phyloP scores from a whole-genome alignment of 148 eudicot species.

The Camellia lanceoleosa region DNA sequence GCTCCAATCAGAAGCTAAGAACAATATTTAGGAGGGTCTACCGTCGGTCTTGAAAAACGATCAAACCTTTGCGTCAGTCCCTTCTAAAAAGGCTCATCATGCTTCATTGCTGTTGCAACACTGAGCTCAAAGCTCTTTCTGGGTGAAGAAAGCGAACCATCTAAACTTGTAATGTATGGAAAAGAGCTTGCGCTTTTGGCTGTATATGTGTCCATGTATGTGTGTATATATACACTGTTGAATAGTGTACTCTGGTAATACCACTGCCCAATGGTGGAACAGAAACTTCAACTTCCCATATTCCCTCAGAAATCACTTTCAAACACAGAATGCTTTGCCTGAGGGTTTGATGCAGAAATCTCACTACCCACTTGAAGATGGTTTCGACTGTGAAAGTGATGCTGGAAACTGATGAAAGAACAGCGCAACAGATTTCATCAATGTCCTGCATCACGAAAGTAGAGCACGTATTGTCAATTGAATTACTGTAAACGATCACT shows the following conservation, averaged over 20 bases:
- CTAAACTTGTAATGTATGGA: background rate
- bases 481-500: background rate
- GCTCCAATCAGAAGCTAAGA: background rate
- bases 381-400: background rate
- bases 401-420: conserved; percentile 10
- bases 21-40: background rate
- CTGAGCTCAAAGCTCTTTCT: background rate
- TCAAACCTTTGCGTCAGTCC: background rate
- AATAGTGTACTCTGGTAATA: background rate
- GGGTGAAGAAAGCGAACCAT: background rate
- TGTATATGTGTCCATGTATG: background rate
- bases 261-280: background rate
- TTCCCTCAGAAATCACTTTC: background rate
- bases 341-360: background rate
- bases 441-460: conserved; percentile 6
- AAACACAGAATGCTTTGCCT: background rate
- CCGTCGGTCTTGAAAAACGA: too few relatives aligned
- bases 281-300: background rate
- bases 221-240: background rate
- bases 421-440: background rate
- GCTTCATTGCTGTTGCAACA: background rate
- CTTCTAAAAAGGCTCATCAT: background rate
- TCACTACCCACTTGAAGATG: background rate
- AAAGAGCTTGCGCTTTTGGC: background rate
- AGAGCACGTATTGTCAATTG: background rate